Evolutionary conservation across 441 rosid species (phyloP), one percentile per base, ranked within the genome.

Genomic region (Melastoma candidum): DNA sequence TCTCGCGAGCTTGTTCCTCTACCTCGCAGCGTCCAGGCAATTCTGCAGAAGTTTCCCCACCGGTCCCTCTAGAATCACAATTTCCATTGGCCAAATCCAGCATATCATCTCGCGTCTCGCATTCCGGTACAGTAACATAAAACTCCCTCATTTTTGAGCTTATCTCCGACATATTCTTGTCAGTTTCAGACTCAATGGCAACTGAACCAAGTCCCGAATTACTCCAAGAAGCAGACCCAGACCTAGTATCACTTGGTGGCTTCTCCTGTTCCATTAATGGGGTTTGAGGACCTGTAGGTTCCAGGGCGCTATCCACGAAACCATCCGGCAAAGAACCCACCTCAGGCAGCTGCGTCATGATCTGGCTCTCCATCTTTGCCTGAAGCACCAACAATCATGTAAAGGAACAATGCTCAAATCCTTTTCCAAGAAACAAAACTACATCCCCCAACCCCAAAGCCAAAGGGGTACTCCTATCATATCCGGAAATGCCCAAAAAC

Each of bases 291-390:
- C 79, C 72, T 59, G 65, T 44, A 44, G 76, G 66, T n/a, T 87
- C 95, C 1, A 69, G 46, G 43, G 88, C 68, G 68, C 83, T 74
- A 26, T 85, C 98, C 51, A 90, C 90, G 71, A 87, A 87, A 53
- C 98, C 98, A 70, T 85, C 93, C 3, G 98, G 98, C 68, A 90
- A 64, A 39, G 95, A 69, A 68, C 85, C 93, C 49, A 79, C 98
- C 68, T 85, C 95, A 36, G 98, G 96, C 51, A 90, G 95, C 73
- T 79, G 77, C 71, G 76, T 77, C 58, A 80, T 76, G 44, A 58
- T 77, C 47, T 69, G 58, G 55, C 70, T 77, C 75, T 83, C 93
- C 96, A 87, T 87, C 41, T 73, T 50, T 36, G 57, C 67, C 77
- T 61, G 55, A 29, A 46, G 24, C 36, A 14, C 8, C 44, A 51